Conservation (phyloP, 2,329 filamentous ascomycete genomes). For the Diaporthe ampelina region DNA sequence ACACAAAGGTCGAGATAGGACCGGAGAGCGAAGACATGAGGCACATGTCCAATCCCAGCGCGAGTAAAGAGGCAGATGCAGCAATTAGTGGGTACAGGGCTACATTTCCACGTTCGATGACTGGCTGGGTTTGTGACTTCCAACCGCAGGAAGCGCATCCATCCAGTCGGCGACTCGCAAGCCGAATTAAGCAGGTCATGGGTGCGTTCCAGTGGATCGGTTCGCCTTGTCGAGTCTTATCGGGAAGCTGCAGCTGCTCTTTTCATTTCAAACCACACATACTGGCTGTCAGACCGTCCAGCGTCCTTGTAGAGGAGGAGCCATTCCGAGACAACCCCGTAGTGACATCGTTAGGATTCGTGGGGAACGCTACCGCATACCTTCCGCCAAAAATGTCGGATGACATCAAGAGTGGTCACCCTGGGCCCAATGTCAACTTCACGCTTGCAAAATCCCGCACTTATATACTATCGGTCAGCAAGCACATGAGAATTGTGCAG, state of each 20-base stretch:
- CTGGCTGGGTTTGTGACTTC: constrained; percentile 34
- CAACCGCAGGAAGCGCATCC: constrained; percentile 36
- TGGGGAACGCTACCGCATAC: constrained; percentile 29
- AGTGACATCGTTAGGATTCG: constrained; percentile 20
- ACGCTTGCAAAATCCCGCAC: constrained; percentile 30
- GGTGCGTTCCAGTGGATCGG: constrained; percentile 37
- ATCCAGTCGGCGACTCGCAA: constrained; percentile 33
- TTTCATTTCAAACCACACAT: constrained; percentile 22
- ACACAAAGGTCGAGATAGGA: not conserved
- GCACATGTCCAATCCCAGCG: not conserved
- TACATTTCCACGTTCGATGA: constrained; percentile 32
- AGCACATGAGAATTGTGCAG: constrained; percentile 9
- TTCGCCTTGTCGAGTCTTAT: constrained; percentile 37
- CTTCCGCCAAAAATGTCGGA: constrained; percentile 10
- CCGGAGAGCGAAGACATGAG: not conserved
- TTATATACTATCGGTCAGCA: constrained; percentile 12
- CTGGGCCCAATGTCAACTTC: not conserved
- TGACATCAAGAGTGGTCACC: constrained; percentile 37
- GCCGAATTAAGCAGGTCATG: constrained; percentile 37
- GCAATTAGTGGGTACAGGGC: constrained; percentile 17
- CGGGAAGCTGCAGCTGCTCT: constrained; percentile 30
- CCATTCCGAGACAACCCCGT: constrained; percentile 12
- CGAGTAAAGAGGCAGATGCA: constrained; percentile 2
- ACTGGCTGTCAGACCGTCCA: constrained; percentile 9
- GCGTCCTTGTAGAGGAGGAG: not conserved